These are phyloP conservation scores for Pelargonium cotyledonis DNA, from an alignment of 441 rosid species.

Conservation along the genomic window DNA sequence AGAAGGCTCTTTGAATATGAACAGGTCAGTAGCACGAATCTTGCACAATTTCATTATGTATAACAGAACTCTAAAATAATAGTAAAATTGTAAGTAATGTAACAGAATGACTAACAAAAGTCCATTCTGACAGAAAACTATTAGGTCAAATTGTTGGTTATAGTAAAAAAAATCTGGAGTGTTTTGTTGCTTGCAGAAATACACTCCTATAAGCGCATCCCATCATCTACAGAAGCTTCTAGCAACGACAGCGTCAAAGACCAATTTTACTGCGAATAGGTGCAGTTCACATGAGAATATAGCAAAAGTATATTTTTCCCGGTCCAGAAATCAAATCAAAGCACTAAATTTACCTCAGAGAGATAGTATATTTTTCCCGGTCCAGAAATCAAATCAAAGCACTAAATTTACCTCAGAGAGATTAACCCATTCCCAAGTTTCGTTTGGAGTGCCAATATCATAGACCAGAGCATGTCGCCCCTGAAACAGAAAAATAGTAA, in stretches of 20 bases:
- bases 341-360: conserved; percentile 35
- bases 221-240: background rate
- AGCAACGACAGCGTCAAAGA: background rate
- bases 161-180: too few species aligned
- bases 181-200: too few species aligned
- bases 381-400: background rate
- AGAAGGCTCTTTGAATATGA: background rate
- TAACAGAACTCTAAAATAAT: background rate
- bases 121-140: background rate
- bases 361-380: conserved; percentile 24
- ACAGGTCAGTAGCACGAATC: background rate
- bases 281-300: conserved; percentile 8
- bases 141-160: too few species aligned
- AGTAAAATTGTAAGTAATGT: background rate
- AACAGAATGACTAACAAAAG: background rate
- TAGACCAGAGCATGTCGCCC: conserved; percentile 84
- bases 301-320: too few species aligned
- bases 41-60: background rate
- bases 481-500: conserved; percentile 42
- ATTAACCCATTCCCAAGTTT: conserved; percentile 63
- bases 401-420: conserved; percentile 42
- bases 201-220: too few species aligned
- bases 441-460: conserved; percentile 42
- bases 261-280: background rate
- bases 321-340: too few species aligned